Evolutionary conservation across 208 protist genomes (phyloP).

Genomic region (Trypanosoma rangeli): DNA sequence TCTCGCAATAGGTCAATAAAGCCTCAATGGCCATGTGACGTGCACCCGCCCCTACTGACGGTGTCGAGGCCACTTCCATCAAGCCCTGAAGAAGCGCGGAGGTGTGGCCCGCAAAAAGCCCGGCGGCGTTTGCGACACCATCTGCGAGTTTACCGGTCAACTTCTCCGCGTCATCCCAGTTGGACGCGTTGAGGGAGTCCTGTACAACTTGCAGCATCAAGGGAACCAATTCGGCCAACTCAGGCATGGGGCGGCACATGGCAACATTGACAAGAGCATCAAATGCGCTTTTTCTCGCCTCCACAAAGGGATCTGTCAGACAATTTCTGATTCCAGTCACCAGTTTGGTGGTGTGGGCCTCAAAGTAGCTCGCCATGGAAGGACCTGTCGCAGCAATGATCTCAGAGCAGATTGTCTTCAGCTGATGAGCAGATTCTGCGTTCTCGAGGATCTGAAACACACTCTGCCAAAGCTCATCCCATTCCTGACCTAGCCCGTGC

Average conservation of each 20-base stretch:
- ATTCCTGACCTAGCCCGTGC: slow-evolving; percentile 58
- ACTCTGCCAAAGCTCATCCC: slow-evolving; percentile 74
- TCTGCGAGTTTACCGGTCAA: slow-evolving; percentile 60
- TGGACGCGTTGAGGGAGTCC: slow-evolving; percentile 55
- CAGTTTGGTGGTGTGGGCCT: slow-evolving; percentile 37
- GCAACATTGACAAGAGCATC: slow-evolving; percentile 59
- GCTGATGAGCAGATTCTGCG: slow-evolving; percentile 33
- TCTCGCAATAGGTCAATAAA: slow-evolving; percentile 81
- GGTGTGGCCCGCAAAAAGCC: slow-evolving; percentile 58
- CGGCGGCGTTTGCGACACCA: slow-evolving; percentile 42
- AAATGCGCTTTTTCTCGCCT: slow-evolving; percentile 60
- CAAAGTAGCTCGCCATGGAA: slow-evolving; percentile 57
- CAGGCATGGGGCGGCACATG: slow-evolving; percentile 31
- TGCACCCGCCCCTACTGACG: slow-evolving; percentile 41
- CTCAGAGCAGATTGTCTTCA: slow-evolving; percentile 79
- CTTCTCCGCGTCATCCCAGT: slow-evolving; percentile 61
- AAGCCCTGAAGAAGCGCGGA: slow-evolving; percentile 57
- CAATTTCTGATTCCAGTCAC: slow-evolving; percentile 56
- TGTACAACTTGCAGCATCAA: slow-evolving; percentile 67
- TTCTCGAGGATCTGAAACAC: slow-evolving; percentile 65
- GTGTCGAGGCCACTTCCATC: slow-evolving; percentile 71
- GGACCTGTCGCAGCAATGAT: slow-evolving; percentile 61
- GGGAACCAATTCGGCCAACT: slow-evolving; percentile 55
- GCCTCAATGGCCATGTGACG: slow-evolving; percentile 85
- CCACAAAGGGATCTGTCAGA: slow-evolving; percentile 35